Evolutionary conservation across 495 filamentous ascomycete species (phyloP).

Genomic region (Parathielavia appendiculata): DNA sequence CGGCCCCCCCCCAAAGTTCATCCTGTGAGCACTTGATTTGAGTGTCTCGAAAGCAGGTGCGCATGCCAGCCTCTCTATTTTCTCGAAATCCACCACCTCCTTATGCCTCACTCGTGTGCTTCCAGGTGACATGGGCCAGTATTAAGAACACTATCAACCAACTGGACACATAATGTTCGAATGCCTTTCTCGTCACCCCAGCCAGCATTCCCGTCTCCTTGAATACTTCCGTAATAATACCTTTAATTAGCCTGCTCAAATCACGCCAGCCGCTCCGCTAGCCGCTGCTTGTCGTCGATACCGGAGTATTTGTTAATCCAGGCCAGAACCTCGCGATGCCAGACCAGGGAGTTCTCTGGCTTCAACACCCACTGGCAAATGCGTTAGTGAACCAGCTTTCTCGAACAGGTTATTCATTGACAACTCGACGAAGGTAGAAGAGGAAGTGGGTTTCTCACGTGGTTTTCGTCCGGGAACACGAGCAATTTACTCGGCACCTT

Average conservation of each 20-base stretch:
- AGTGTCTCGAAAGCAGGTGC: too few relatives aligned
- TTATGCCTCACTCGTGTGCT: too few relatives aligned
- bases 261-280: slow-evolving; percentile 5
- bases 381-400: neutral
- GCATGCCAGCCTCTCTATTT: too few relatives aligned
- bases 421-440: neutral
- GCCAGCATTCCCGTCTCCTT: neutral
- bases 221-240: neutral
- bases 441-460: slow-evolving; percentile 38
- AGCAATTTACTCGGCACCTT: slow-evolving; percentile 67
- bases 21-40: too few relatives aligned
- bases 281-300: slow-evolving; percentile 30
- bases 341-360: slow-evolving; percentile 82
- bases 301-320: slow-evolving; percentile 86
- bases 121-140: too few relatives aligned
- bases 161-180: too few relatives aligned
- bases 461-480: slow-evolving; percentile 77
- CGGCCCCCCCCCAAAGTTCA: too few relatives aligned
- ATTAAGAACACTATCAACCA: too few relatives aligned
- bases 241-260: neutral
- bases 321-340: slow-evolving; percentile 82
- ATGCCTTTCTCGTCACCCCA: neutral
- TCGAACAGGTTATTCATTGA: too few relatives aligned
- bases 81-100: too few relatives aligned
- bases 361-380: slow-evolving; percentile 74